Base-by-base conservation (phyloP, 2,329 filamentous ascomycete species). In the Cladosporium velox region DNA sequence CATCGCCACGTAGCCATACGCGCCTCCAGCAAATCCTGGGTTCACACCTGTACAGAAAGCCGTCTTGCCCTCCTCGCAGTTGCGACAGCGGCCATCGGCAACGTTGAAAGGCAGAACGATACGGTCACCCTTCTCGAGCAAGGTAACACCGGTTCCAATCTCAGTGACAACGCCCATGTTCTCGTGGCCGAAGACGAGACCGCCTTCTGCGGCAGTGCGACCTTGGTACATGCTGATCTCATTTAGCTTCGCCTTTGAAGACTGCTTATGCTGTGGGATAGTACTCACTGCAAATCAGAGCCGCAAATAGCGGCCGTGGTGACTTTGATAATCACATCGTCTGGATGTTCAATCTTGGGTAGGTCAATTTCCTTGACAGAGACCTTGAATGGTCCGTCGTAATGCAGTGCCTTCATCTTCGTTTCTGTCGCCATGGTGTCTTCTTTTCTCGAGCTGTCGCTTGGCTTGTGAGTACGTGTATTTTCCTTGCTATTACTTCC, bases 61-160 rank as follows among this genome's bases (percentile, higher is more conserved):
- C 1, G 87, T 89, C 66, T 82, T 83, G 2, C 87, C 87, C 69
- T 89, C 85, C 71, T 89, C 87, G 66, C 87, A 89, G 70, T 88
- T 88, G 21, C 83, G 81, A 74, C 87, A 90, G 14, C 87, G 81
- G 1, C 87, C 86, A 70, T 88, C 86, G 7, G 86, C 86, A 1
- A 88, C 87, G 65, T 89, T 89, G 79, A 89, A 89, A 0, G 87
- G 87, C 75, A 89, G 83, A 2, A 89, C 87, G 4, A 90, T 84
- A 1, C 87, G 82, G 67, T 90, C 87, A 2, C 87, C 87, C 69
- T 87, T 86, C 70, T 88, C 84, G 18, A 89, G 74, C 0, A 88
- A 77, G 0, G 86, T 88, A 0, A 89, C 87, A 6, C 87, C 87
- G 2, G 80, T 72, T 1, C 87, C 87, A 0, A 84, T 72, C 68